Percentiles rank a stretch among this genome's conserved stretches.
Evolutionary conservation across 1,139 yeast genomes (phyloP).

Genomic region (Citeromyces hawaiiensis): DNA sequence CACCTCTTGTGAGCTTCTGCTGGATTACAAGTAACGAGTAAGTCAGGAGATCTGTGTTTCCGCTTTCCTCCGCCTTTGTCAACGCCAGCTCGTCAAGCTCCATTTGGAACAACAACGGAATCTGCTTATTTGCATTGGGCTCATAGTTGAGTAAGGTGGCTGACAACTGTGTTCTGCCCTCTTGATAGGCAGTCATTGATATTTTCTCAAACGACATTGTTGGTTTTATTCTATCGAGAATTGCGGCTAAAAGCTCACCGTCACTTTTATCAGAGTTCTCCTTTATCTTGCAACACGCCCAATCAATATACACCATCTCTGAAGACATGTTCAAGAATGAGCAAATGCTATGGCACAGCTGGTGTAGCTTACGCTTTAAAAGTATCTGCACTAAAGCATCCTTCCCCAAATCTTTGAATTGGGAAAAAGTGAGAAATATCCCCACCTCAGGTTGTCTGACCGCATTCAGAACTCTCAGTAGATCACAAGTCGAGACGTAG

Average conservation of each 20-base stretch:
- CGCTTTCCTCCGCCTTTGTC: conserved; percentile 51
- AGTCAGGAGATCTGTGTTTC: conserved; percentile 50
- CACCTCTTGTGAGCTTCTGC: conserved; percentile 32
- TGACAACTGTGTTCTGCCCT: conserved; percentile 66
- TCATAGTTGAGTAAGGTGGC: conserved; percentile 55
- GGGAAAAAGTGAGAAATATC: conserved; percentile 46
- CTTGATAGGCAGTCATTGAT: conserved; percentile 63
- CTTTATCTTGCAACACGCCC: conserved; percentile 72
- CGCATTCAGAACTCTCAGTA: conserved; percentile 56
- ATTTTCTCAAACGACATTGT: conserved; percentile 47
- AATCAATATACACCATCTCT: conserved; percentile 51
- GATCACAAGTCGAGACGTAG: conserved; percentile 48
- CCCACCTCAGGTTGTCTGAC: conserved; percentile 55
- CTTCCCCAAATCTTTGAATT: conserved; percentile 36
- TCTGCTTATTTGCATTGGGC: conserved; percentile 47
- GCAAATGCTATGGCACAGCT: conserved; percentile 50
- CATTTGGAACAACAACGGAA: conserved; percentile 52
- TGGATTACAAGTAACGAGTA: conserved; percentile 44
- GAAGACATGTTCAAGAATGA: conserved; percentile 36
- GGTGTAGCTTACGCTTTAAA: conserved; percentile 46
- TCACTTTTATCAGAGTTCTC: conserved; percentile 43
- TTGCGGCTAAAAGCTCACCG: conserved; percentile 33
- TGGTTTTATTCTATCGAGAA: conserved; percentile 30
- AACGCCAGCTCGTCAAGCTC: conserved; percentile 66
- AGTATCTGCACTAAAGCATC: conserved; percentile 45